Evolutionary conservation across 805 yeast species (phyloP).

Genomic region (Wickerhamomyces pijperi): DNA sequence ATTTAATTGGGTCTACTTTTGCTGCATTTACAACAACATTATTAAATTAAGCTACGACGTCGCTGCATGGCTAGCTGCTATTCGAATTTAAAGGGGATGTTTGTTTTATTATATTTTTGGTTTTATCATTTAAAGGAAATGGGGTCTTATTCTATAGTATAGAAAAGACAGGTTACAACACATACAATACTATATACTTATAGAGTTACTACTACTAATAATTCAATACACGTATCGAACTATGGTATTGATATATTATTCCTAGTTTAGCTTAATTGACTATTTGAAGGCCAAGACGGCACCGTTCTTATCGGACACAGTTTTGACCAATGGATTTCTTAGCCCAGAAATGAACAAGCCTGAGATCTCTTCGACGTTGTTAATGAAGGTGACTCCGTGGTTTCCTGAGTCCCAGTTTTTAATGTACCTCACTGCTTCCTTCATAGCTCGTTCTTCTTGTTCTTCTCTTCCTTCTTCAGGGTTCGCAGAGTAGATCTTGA

Average conservation of each 20-base stretch:
- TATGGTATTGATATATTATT: background rate
- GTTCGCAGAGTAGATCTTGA: background rate
- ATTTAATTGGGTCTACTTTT: too few species aligned
- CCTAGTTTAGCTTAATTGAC: too few species aligned
- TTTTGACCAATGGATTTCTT: background rate
- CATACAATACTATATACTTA: too few species aligned
- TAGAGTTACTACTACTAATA: background rate
- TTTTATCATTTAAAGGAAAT: too few species aligned
- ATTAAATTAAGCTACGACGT: too few species aligned
- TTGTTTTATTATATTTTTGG: too few species aligned
- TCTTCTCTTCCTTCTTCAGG: background rate
- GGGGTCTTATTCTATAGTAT: too few species aligned
- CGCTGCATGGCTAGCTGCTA: too few species aligned
- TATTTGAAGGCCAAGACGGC: background rate
- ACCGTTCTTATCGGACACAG: background rate
- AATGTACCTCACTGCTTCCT: background rate
- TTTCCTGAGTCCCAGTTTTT: conserved; percentile 1
- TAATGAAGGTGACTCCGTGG: background rate
- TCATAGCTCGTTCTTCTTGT: background rate
- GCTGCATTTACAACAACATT: too few species aligned
- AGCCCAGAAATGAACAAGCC: conserved; percentile 4
- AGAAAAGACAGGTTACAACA: too few species aligned
- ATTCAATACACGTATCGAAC: background rate
- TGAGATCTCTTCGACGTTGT: background rate
- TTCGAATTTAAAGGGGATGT: too few species aligned